A percentile compares a stretch with the other conserved stretches of the same genome.
These are phyloP conservation scores for Helichrysum umbraculigerum DNA, from an alignment of 129 eudicot species.

Conservation along the genomic window DNA sequence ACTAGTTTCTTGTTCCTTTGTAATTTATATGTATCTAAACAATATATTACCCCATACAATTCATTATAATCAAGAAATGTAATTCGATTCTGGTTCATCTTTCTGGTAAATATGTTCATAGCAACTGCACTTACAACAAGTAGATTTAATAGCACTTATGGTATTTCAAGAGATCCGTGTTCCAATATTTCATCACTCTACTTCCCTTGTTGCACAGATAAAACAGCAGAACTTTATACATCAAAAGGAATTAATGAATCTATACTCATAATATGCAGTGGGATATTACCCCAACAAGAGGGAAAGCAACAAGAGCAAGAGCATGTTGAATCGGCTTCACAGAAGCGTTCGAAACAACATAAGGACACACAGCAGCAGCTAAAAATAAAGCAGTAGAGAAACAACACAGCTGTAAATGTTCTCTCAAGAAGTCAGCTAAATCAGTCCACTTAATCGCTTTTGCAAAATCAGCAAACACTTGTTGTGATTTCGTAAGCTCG, in stretches of 20 bases:
- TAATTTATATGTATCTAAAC: too few relatives aligned
- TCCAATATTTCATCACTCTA: too few relatives aligned
- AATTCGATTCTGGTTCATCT: too few relatives aligned
- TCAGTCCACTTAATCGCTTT: constrained; percentile 63
- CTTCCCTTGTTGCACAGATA: too few relatives aligned
- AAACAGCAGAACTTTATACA: background rate
- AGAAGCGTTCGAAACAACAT: constrained; percentile 51
- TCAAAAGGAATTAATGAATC: background rate
- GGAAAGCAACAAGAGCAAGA: constrained; percentile 66
- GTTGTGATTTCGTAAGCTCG: constrained; percentile 58
- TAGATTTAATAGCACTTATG: too few relatives aligned
- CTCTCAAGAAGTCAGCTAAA: constrained; percentile 68
- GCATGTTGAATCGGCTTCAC: constrained; percentile 60
- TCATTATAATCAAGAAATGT: too few relatives aligned
- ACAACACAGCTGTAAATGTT: constrained; percentile 85
- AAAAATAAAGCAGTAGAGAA: constrained; percentile 62
- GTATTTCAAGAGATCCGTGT: too few relatives aligned
- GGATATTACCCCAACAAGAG: constrained; percentile 78
- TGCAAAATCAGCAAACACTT: constrained; percentile 55
- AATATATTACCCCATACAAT: too few relatives aligned
- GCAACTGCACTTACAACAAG: too few relatives aligned
- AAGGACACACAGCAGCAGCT: constrained; percentile 75
- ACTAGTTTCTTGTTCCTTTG: background rate
- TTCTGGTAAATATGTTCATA: too few relatives aligned
- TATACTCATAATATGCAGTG: background rate